phyloP scores from a whole-genome alignment of 306 rosid species.

The Begonia fuchsioides region DNA sequence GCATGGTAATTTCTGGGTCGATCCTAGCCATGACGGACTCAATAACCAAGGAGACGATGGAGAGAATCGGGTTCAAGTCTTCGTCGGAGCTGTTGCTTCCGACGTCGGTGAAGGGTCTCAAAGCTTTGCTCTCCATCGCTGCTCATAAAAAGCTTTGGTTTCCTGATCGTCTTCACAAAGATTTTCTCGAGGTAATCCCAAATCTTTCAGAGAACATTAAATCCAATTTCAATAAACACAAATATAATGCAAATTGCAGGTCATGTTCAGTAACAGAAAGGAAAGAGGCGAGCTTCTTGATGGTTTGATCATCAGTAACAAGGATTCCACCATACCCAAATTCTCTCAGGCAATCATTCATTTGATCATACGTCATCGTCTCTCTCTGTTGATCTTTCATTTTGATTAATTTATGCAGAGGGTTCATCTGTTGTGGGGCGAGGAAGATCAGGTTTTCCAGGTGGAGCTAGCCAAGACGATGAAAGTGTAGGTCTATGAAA shows the following conservation, averaged over 20 bases:
- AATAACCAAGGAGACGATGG: slow-evolving; percentile 11
- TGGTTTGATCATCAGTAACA: slow-evolving; percentile 37
- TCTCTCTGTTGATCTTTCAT: neutral
- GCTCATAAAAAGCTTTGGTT: slow-evolving; percentile 33
- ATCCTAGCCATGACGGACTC: slow-evolving; percentile 30
- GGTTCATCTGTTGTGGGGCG: slow-evolving; percentile 89
- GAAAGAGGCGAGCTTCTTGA: slow-evolving; percentile 71
- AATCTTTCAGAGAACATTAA: neutral
- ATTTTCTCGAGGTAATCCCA: slow-evolving; percentile 47
- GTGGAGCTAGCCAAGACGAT: slow-evolving; percentile 55
- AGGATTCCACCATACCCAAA: slow-evolving; percentile 30
- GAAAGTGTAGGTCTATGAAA: slow-evolving; percentile 34
- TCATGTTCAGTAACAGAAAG: slow-evolving; percentile 77
- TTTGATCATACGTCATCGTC: neutral
- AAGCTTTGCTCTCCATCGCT: slow-evolving; percentile 37
- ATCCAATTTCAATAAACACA: neutral
- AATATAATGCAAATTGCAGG: slow-evolving; percentile 24
- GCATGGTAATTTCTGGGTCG: slow-evolving; percentile 37
- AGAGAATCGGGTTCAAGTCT: slow-evolving; percentile 34
- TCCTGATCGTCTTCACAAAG: slow-evolving; percentile 36
- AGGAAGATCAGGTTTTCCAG: slow-evolving; percentile 68
- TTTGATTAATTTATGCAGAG: slow-evolving; percentile 22
- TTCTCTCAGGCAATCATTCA: slow-evolving; percentile 46
- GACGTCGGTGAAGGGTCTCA: slow-evolving; percentile 27
- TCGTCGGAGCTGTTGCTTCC: slow-evolving; percentile 62